Percentiles rank a stretch among this genome's conserved stretches.
Conservation (phyloP, 768 basidiomycete species). For the Gyrodon lividus region DNA sequence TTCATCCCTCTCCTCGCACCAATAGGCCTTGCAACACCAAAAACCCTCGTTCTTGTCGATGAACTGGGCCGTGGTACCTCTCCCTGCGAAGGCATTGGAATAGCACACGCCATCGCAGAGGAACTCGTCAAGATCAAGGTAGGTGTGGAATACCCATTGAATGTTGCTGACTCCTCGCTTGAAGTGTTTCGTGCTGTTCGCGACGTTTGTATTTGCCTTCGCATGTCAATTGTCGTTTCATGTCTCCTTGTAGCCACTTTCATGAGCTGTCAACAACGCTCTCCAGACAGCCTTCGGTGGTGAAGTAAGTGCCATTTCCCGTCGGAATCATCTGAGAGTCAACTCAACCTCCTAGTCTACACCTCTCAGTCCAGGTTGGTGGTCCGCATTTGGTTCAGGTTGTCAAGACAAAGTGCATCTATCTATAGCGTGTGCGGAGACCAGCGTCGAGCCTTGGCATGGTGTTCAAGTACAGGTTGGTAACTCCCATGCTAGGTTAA, state of each 20-base stretch:
- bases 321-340: neutral
- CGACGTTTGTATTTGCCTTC: constrained; percentile 55
- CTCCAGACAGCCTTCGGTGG: constrained; percentile 71
- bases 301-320: constrained; percentile 58
- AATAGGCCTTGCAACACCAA: constrained; percentile 65
- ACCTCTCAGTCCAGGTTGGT: constrained; percentile 75
- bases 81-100: constrained; percentile 76
- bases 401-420: neutral
- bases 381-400: neutral
- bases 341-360: constrained; percentile 50
- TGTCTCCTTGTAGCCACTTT: constrained; percentile 57
- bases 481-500: neutral
- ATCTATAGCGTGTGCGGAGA: constrained; percentile 50
- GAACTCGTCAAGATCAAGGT: constrained; percentile 74
- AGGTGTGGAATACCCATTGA: constrained; percentile 11
- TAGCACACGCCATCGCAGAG: constrained; percentile 82
- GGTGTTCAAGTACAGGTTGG: constrained; percentile 76
- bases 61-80: constrained; percentile 94
- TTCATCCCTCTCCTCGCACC: neutral
- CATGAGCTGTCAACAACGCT: constrained; percentile 76
- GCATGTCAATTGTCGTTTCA: constrained; percentile 1
- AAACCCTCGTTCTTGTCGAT: constrained; percentile 82
- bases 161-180: neutral
- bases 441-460: constrained; percentile 63
- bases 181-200: constrained; percentile 87